Conservation (phyloP, 2,329 filamentous ascomycete genomes). For the Cercospora sp. region DNA sequence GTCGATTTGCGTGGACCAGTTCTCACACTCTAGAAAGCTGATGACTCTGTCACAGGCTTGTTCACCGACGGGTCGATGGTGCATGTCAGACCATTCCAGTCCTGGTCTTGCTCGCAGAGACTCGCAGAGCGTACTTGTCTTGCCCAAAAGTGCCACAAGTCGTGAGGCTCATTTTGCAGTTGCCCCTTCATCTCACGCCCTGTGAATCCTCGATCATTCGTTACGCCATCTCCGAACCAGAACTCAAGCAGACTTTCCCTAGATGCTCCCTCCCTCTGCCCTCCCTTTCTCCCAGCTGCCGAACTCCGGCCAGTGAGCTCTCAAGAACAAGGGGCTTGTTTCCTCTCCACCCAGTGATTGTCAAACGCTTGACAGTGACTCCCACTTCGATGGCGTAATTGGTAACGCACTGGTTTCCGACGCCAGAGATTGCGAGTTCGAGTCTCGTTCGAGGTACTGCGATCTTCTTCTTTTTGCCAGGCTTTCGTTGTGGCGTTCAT, state of each 20-base stretch:
- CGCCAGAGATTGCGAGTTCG: neutral
- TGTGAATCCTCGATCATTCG: neutral
- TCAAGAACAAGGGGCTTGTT: neutral
- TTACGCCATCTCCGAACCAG: neutral
- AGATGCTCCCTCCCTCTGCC: neutral
- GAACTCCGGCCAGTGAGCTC: neutral
- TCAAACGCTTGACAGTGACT: neutral
- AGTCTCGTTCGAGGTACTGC: neutral
- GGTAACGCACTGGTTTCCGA: conserved; percentile 1
- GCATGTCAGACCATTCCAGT: neutral
- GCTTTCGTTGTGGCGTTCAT: neutral
- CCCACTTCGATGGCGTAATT: conserved; percentile 4
- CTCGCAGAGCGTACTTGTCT: too few relatives aligned
- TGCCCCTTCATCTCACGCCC: neutral
- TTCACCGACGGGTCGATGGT: neutral
- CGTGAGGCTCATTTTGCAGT: neutral
- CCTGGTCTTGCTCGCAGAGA: neutral
- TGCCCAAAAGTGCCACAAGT: neutral
- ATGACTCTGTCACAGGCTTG: too few relatives aligned
- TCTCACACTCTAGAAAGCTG: too few relatives aligned
- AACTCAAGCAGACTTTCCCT: neutral
- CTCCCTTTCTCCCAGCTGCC: neutral
- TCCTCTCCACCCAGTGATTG: neutral
- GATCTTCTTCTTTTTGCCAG: neutral
- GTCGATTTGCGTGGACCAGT: too few relatives aligned